These are phyloP conservation scores for Fusarium sp. DNA, from an alignment of 2,329 filamentous ascomycete genomes.

Conservation along the genomic window DNA sequence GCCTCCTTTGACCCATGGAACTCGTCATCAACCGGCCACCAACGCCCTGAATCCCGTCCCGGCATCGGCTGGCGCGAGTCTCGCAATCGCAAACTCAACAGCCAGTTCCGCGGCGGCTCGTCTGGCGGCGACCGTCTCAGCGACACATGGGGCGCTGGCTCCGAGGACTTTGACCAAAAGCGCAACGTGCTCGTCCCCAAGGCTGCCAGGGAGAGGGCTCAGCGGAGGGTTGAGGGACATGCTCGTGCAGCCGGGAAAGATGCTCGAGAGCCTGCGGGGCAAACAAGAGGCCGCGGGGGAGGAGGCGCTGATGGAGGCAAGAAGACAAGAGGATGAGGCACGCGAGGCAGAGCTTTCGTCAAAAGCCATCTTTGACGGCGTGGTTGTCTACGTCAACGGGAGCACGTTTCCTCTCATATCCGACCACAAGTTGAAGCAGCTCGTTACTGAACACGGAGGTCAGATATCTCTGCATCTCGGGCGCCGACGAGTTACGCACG, in stretches of 20 bases:
- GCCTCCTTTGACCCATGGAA: conserved; percentile 74
- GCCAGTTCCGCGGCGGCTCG: conserved; percentile 70
- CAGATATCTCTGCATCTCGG: conserved; percentile 74
- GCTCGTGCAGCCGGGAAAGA: conserved; percentile 58
- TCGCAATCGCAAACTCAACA: conserved; percentile 72
- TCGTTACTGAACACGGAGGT: conserved; percentile 79
- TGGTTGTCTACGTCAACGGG: conserved; percentile 87
- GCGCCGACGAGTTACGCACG: conserved; percentile 81
- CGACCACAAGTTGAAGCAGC: conserved; percentile 84
- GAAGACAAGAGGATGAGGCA: conserved; percentile 60
- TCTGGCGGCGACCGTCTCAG: conserved; percentile 67
- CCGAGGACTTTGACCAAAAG: conserved; percentile 61
- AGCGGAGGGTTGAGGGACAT: conserved; percentile 64
- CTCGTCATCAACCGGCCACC: conserved; percentile 79
- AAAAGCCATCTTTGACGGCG: conserved; percentile 70
- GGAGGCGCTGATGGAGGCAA: conserved; percentile 40
- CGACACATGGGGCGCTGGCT: conserved; percentile 72
- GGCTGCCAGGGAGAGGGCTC: conserved; percentile 51
- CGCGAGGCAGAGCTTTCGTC: conserved; percentile 48
- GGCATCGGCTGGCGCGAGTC: conserved; percentile 75
- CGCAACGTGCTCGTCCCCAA: conserved; percentile 55
- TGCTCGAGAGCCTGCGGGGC: conserved; percentile 46
- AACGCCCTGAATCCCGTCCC: conserved; percentile 74
- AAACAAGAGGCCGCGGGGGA: conserved; percentile 11
- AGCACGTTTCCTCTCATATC: conserved; percentile 83